Evolutionary conservation across 2,329 filamentous ascomycete genomes (phyloP).

Genomic region (Calonectria pseudoturangicola): DNA sequence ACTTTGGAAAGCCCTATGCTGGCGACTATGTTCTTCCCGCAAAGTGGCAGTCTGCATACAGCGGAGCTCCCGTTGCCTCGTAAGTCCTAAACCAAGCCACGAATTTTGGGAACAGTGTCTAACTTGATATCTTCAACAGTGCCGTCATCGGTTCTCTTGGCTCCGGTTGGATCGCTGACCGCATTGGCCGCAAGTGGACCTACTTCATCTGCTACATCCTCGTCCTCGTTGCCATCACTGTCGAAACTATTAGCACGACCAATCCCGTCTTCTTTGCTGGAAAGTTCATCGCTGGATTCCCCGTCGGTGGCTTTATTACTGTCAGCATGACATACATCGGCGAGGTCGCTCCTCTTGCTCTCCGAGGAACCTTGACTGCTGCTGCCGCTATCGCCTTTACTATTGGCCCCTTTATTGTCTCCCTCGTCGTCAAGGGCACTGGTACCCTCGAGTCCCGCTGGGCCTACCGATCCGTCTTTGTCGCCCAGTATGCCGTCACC

Average conservation of each 20-base stretch:
- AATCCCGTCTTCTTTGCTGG: conserved; percentile 46
- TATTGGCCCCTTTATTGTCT: conserved; percentile 43
- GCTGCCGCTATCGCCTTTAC: conserved; percentile 45
- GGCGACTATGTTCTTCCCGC: conserved; percentile 45
- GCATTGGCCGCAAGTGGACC: conserved; percentile 47
- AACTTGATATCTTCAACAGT: conserved; percentile 16
- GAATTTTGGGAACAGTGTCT: background rate
- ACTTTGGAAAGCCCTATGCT: conserved; percentile 41
- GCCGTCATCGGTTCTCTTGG: conserved; percentile 43
- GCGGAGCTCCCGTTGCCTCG: conserved; percentile 47
- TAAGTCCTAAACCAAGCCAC: conserved; percentile 24
- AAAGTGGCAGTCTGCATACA: conserved; percentile 47
- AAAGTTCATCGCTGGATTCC: conserved; percentile 47
- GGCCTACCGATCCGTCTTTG: conserved; percentile 46
- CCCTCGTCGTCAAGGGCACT: conserved; percentile 42
- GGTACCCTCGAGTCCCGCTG: conserved; percentile 37
- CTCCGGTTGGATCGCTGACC: conserved; percentile 42
- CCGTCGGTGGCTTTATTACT: conserved; percentile 42
- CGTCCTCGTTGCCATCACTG: conserved; percentile 44
- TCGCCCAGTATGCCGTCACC: conserved; percentile 44
- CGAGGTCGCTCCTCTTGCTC: conserved; percentile 45
- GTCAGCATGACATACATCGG: conserved; percentile 47
- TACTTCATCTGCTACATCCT: conserved; percentile 42
- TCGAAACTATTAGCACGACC: conserved; percentile 45
- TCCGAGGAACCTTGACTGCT: conserved; percentile 43